Conservation (phyloP, 164 flowering plant genomes). For the grape (Vitis vinifera) region DNA sequence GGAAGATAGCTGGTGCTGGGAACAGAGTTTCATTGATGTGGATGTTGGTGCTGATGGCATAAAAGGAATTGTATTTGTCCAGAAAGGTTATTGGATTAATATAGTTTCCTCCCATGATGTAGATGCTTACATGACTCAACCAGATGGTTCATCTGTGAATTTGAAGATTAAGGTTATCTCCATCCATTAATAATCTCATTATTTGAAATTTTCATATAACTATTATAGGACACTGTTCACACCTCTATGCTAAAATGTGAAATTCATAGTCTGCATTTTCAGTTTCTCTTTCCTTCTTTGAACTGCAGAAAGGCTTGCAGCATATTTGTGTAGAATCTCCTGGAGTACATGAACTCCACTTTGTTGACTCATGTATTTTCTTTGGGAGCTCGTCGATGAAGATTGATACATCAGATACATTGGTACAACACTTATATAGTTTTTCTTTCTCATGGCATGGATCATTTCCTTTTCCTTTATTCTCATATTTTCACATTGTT, state of each 20-base stretch:
- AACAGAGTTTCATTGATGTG: slow-evolving; percentile 60
- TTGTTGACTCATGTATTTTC: slow-evolving; percentile 79
- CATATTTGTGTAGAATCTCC: slow-evolving; percentile 70
- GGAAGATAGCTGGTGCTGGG: slow-evolving; percentile 98
- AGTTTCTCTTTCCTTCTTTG: slow-evolving; percentile 7
- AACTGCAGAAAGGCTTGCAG: slow-evolving; percentile 84
- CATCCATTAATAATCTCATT: neutral
- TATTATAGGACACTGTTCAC: neutral
- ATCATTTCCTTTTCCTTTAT: neutral
- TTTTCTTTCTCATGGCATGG: slow-evolving; percentile 6
- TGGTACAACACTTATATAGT: slow-evolving; percentile 32
- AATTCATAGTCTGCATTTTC: neutral
- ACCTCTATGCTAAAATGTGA: neutral
- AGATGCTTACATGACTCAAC: slow-evolving; percentile 58
- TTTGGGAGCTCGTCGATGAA: slow-evolving; percentile 75
- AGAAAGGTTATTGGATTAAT: slow-evolving; percentile 84
- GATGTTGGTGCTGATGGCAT: slow-evolving; percentile 80
- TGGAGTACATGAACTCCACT: slow-evolving; percentile 86
- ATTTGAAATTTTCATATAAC: neutral
- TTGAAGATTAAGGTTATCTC: slow-evolving; percentile 71
- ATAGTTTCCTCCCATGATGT: slow-evolving; percentile 81
- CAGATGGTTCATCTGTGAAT: slow-evolving; percentile 50
- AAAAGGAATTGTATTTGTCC: slow-evolving; percentile 66
- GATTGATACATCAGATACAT: slow-evolving; percentile 64
- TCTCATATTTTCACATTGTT: slow-evolving; percentile 15